A percentile compares a stretch with the other conserved stretches of the same genome.
Conservation (phyloP, 2,329 filamentous ascomycete species). For the Colletotrichum plurivorum region DNA sequence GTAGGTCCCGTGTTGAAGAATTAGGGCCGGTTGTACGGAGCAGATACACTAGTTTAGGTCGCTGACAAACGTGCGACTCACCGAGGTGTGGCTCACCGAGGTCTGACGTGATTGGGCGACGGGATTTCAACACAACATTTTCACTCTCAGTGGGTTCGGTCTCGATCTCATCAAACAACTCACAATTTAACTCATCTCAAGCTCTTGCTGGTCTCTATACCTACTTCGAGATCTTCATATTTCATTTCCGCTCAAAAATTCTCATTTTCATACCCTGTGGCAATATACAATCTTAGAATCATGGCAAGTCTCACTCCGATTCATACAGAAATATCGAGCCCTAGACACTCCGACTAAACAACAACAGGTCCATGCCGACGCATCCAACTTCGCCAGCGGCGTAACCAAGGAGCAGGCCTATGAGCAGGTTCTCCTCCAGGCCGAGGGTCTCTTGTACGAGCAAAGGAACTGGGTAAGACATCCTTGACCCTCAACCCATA, state of each 20-base stretch:
- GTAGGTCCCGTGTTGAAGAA: background rate
- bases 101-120: slow-evolving; percentile 37
- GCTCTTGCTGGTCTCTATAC: too few relatives aligned
- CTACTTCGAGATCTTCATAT: too few relatives aligned
- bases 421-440: slow-evolving; percentile 79
- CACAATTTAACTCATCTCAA: too few relatives aligned
- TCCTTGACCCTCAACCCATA: too few relatives aligned
- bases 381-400: slow-evolving; percentile 78
- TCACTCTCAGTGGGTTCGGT: background rate
- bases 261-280: too few relatives aligned
- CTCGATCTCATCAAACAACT: background rate
- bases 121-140: slow-evolving; percentile 38
- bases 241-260: too few relatives aligned
- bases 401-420: slow-evolving; percentile 82
- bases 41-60: background rate
- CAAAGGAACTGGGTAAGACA: slow-evolving; percentile 83
- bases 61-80: slow-evolving; percentile 25
- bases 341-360: background rate
- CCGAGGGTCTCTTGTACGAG: slow-evolving; percentile 76
- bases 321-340: background rate
- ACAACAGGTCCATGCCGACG: slow-evolving; percentile 80
- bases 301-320: slow-evolving; percentile 16
- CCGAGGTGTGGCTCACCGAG: slow-evolving; percentile 22
- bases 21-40: background rate
- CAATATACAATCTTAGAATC: background rate